A percentile compares a stretch with the other conserved stretches of the same genome.
Conservation (phyloP, 768 basidiomycete genomes). For the Mrakia gelida region DNA sequence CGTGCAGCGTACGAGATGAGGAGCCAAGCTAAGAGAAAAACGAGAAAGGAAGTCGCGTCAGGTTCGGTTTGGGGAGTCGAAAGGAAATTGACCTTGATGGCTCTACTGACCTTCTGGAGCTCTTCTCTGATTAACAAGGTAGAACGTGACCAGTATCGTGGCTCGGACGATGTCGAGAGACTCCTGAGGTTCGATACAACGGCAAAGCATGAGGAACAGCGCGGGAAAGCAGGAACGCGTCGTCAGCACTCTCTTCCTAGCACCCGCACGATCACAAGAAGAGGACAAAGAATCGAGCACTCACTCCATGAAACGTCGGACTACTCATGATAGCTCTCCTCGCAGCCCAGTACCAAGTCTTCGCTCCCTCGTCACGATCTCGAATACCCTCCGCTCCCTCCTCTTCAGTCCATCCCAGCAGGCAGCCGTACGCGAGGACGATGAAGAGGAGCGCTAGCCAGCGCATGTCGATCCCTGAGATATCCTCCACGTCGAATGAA, state of each 20-base stretch:
- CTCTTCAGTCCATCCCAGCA: slow-evolving; percentile 30
- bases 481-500: slow-evolving; percentile 28
- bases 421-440: slow-evolving; percentile 35
- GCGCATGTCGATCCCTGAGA: slow-evolving; percentile 33
- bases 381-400: neutral
- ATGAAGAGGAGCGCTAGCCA: slow-evolving; percentile 35
- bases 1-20: slow-evolving; percentile 33
- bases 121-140: slow-evolving; percentile 34
- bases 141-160: slow-evolving; percentile 30
- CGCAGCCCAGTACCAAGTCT: slow-evolving; percentile 35
- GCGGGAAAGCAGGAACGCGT: neutral
- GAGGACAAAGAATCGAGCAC: neutral
- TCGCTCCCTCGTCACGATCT: slow-evolving; percentile 10
- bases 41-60: neutral
- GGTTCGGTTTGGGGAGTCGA: neutral
- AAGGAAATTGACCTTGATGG: neutral
- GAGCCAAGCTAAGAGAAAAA: slow-evolving; percentile 31
- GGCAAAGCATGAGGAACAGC: neutral
- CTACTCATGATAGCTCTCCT: slow-evolving; percentile 33
- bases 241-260: neutral
- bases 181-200: neutral
- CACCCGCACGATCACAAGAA: neutral
- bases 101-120: slow-evolving; percentile 27
- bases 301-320: slow-evolving; percentile 34
- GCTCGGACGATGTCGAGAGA: slow-evolving; percentile 37